phyloP scores from a whole-genome alignment of 2,329 filamentous ascomycete species.

The Fusarium sp. region DNA sequence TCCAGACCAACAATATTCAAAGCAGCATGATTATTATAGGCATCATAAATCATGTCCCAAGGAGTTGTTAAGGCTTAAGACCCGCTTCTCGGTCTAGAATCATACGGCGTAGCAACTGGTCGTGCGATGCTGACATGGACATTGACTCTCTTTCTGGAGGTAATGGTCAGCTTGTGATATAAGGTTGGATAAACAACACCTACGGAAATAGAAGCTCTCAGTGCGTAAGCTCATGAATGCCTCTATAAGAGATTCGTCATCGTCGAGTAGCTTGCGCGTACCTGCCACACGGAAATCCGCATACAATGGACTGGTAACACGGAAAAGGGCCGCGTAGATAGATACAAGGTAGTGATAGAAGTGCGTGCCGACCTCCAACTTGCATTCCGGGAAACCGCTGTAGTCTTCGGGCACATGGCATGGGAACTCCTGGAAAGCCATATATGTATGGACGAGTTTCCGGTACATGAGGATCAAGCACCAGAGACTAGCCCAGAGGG shows the following conservation, averaged over 20 bases:
- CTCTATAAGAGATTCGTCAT: slow-evolving; percentile 45
- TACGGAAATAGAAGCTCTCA: slow-evolving; percentile 52
- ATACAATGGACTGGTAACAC: slow-evolving; percentile 50
- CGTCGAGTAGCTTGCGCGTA: slow-evolving; percentile 45
- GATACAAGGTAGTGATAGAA: slow-evolving; percentile 52
- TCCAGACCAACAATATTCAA: no score
- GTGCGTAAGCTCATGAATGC: slow-evolving; percentile 50
- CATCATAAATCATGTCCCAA: slow-evolving; percentile 11
- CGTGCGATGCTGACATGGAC: slow-evolving; percentile 49
- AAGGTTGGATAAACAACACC: slow-evolving; percentile 7
- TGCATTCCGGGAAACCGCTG: slow-evolving; percentile 50
- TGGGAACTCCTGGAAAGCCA: slow-evolving; percentile 50
- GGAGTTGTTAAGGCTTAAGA: slow-evolving; percentile 39
- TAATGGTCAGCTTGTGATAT: slow-evolving; percentile 17
- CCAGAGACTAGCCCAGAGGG: slow-evolving; percentile 50
- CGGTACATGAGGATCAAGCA: slow-evolving; percentile 51
- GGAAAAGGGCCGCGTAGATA: slow-evolving; percentile 50
- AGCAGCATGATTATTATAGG: neutral
- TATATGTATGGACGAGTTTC: slow-evolving; percentile 50
- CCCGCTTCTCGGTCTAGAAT: slow-evolving; percentile 48
- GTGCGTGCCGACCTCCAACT: slow-evolving; percentile 49
- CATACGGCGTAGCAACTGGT: slow-evolving; percentile 50
- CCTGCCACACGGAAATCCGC: slow-evolving; percentile 46
- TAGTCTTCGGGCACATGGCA: slow-evolving; percentile 52
- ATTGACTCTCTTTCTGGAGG: slow-evolving; percentile 48